Conservation (phyloP, 2,329 filamentous ascomycete genomes). For the Ploettnerulaceae sp. region DNA sequence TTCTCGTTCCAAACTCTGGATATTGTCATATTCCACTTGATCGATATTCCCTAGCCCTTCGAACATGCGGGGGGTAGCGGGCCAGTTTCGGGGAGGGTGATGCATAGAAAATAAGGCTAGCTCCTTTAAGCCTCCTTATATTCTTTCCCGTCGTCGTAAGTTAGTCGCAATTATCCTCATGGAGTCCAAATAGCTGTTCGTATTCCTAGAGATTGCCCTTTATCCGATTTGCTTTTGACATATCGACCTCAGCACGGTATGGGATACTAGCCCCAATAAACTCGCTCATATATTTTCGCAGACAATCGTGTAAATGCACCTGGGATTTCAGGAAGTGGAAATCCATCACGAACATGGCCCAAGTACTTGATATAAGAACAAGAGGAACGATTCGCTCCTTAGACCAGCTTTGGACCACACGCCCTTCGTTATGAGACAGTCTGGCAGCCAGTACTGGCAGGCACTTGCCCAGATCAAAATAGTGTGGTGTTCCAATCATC, state of each 20-base stretch:
- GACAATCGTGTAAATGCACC: neutral
- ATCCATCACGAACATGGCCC: neutral
- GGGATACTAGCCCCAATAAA: slow-evolving; percentile 6
- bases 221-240: slow-evolving; percentile 16
- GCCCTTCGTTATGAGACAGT: slow-evolving; percentile 3
- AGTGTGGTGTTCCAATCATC: neutral
- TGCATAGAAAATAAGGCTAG: slow-evolving; percentile 40
- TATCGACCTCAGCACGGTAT: neutral
- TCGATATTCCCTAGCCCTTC: slow-evolving; percentile 38
- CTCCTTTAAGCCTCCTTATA: slow-evolving; percentile 33
- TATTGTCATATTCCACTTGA: slow-evolving; percentile 37
- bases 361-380: slow-evolving; percentile 5
- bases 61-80: slow-evolving; percentile 39
- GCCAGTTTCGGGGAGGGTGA: slow-evolving; percentile 39
- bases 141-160: slow-evolving; percentile 39
- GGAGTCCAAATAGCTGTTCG: slow-evolving; percentile 36
- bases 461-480: slow-evolving; percentile 3
- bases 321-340: neutral
- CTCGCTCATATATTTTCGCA: slow-evolving; percentile 9
- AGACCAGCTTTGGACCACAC: neutral
- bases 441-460: no score
- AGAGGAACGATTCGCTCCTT: neutral
- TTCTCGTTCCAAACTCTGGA: slow-evolving; percentile 39
- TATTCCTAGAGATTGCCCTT: slow-evolving; percentile 30
- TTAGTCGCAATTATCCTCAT: slow-evolving; percentile 36